Conservation (phyloP, 768 basidiomycete genomes). For the Paxillus rubicundulus region DNA sequence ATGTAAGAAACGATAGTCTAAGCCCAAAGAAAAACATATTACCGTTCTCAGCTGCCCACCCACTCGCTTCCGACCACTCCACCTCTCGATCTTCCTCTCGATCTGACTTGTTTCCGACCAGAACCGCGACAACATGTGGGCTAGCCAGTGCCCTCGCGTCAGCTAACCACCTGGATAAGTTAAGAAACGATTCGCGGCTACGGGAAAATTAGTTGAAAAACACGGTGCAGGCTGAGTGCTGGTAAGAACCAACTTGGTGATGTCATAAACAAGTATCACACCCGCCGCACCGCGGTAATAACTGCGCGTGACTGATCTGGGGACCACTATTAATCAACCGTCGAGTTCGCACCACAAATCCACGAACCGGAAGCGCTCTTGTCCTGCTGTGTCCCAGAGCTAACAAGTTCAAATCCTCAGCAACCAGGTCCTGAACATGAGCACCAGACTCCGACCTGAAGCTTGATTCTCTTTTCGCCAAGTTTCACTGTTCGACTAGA, state of each 20-base stretch:
- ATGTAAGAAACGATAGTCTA: not conserved
- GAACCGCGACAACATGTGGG: constrained; percentile 82
- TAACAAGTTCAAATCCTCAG: constrained; percentile 32
- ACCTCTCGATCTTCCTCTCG: constrained; percentile 93
- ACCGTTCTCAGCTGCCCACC: constrained; percentile 97
- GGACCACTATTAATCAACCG: constrained; percentile 13
- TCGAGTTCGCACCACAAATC: constrained; percentile 3
- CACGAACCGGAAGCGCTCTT: constrained; percentile 84
- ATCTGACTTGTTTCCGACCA: constrained; percentile 96
- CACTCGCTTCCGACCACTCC: constrained; percentile 91
- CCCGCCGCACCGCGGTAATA: constrained; percentile 96
- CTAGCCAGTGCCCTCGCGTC: constrained; percentile 93
- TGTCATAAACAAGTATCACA: constrained; percentile 91
- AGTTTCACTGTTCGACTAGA: constrained; percentile 90
- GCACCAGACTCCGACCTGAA: constrained; percentile 64
- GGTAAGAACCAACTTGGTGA: constrained; percentile 62
- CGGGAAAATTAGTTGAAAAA: constrained; percentile 4
- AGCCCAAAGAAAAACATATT: constrained; percentile 6
- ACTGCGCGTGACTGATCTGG: constrained; percentile 86
- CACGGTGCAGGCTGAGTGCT: not conserved
- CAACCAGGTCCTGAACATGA: constrained; percentile 1
- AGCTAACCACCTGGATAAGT: constrained; percentile 85
- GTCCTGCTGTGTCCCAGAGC: constrained; percentile 98
- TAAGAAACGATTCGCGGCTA: constrained; percentile 85
- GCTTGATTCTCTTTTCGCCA: constrained; percentile 91